Evolutionary conservation across 345 rosid genomes (phyloP).

Genomic region (Rhodamnia argentea): DNA sequence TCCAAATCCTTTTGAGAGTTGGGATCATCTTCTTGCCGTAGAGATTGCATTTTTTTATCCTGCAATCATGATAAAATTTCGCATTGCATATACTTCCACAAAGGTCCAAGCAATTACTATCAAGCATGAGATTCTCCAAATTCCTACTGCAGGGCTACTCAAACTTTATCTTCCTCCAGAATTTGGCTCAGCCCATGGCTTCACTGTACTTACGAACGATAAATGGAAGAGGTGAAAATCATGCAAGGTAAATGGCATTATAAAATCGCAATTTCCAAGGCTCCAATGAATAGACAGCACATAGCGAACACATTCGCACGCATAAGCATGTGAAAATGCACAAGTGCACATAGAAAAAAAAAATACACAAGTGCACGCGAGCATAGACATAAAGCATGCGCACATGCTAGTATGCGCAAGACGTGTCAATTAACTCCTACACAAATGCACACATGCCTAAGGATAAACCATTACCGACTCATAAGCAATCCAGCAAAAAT

Average conservation of each 20-base stretch:
- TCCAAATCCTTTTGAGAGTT: slow-evolving; percentile 33
- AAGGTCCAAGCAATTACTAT: not conserved
- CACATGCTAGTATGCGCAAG: not conserved
- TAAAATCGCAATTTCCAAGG: not conserved
- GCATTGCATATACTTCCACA: not conserved
- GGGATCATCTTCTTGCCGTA: slow-evolving; percentile 41
- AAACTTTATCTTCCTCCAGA: not conserved
- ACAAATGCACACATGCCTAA: not conserved
- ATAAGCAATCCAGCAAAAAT: not conserved
- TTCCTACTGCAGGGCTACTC: not conserved
- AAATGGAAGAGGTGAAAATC: not conserved
- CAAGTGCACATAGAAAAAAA: not conserved
- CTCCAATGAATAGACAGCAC: not conserved
- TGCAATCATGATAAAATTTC: slow-evolving; percentile 12
- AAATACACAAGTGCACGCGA: not conserved
- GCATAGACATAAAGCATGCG: not conserved
- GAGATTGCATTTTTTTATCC: slow-evolving; percentile 35
- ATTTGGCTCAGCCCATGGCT: not conserved
- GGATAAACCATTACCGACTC: not conserved
- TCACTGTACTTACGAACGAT: not conserved
- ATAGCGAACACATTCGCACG: not conserved
- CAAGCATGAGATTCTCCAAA: not conserved
- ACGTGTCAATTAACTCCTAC: not conserved
- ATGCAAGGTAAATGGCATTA: not conserved
- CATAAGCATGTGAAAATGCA: not conserved